A percentile compares a stretch with the other conserved stretches of the same genome.
These are phyloP conservation scores for Sungouiozyma ichnusensis DNA, from an alignment of 805 yeast species.

Conservation along the genomic window DNA sequence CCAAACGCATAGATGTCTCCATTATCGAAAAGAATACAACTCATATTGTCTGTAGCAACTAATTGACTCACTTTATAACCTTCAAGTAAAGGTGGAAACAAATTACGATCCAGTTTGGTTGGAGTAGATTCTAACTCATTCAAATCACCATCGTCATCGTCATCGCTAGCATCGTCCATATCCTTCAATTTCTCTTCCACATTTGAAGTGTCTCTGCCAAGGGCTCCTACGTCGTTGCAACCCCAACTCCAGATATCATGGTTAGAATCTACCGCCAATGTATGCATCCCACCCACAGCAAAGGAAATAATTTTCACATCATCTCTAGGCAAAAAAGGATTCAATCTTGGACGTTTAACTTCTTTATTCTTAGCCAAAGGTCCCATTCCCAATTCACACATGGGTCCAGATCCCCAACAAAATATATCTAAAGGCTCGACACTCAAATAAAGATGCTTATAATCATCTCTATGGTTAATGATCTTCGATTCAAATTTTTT, in stretches of 20 bases:
- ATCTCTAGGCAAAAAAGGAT: slow-evolving; percentile 57
- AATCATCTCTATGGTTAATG: slow-evolving; percentile 28
- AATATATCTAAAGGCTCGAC: slow-evolving; percentile 56
- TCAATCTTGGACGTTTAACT: slow-evolving; percentile 91
- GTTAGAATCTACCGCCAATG: slow-evolving; percentile 64
- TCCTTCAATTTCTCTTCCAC: slow-evolving; percentile 58
- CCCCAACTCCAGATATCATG: slow-evolving; percentile 98
- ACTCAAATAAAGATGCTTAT: slow-evolving; percentile 25
- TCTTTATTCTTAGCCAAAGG: slow-evolving; percentile 86
- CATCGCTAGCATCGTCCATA: slow-evolving; percentile 48
- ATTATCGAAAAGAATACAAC: slow-evolving; percentile 64
- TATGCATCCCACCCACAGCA: slow-evolving; percentile 95
- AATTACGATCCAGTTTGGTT: slow-evolving; percentile 45
- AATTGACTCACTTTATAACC: slow-evolving; percentile 58
- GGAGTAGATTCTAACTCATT: slow-evolving; percentile 90
- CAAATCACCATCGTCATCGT: slow-evolving; percentile 67
- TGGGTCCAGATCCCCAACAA: slow-evolving; percentile 94
- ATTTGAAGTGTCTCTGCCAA: slow-evolving; percentile 75
- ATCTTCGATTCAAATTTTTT: slow-evolving; percentile 1
- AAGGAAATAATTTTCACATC: slow-evolving; percentile 68
- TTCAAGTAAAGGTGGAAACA: slow-evolving; percentile 46
- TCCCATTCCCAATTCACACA: slow-evolving; percentile 97
- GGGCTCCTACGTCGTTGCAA: slow-evolving; percentile 80
- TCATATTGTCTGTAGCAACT: slow-evolving; percentile 86
- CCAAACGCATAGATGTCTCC: slow-evolving; percentile 98